Base-by-base conservation (phyloP, 345 rosid genomes). In the Hibiscus tridactylites region DNA sequence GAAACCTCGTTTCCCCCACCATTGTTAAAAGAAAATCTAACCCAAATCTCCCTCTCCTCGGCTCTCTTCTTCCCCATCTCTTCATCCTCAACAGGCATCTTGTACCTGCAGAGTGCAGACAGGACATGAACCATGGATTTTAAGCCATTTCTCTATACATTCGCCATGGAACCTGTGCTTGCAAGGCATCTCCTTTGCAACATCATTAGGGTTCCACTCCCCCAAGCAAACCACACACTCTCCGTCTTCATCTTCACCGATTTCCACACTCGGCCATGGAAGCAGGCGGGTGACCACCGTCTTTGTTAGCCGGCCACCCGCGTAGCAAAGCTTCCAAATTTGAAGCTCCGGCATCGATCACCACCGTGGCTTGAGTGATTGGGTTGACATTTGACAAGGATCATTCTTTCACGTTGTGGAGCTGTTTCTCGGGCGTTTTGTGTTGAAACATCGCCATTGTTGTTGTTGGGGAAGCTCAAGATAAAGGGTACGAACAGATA, bases 81-180 rank as follows among this genome's bases (percentile, higher is more conserved):
- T 4, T 67, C 83, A 42, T 85, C 88, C 52, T 87, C 91, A 44
- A 81, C 90, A 71, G 97, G 96, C 94, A 88, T 85, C 82, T 82
- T 77, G 61, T 80, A 86, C 80, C 94, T 84, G 70, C 96, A 89
- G n/a, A n/a, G n/a, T n/a, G n/a, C n/a, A n/a, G 77, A 93, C 84
- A 64, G 98, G 98, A 79, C 96, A 93, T 1, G 88, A 81, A n/a
- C 97, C 92, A 74, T 84, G 92, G 59, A 88, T 58, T 84, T 80
- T 81, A 52, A 93, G 54, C 98, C 97, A 91, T 78, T 83, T 85
- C 72, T 88, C 88, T 65, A 93, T 79, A 76, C 98, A 93, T 1
- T 75, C 76, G 3, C 79, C 83, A 73, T 91, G 97, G 74, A 93
- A 93, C 87, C 81, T 80, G 66, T 88, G 96, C 78, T 80, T 84